These are phyloP conservation scores for Peronosclerospora sorghi DNA, from an alignment of 352 stramenopile genomes.

Conservation along the genomic window DNA sequence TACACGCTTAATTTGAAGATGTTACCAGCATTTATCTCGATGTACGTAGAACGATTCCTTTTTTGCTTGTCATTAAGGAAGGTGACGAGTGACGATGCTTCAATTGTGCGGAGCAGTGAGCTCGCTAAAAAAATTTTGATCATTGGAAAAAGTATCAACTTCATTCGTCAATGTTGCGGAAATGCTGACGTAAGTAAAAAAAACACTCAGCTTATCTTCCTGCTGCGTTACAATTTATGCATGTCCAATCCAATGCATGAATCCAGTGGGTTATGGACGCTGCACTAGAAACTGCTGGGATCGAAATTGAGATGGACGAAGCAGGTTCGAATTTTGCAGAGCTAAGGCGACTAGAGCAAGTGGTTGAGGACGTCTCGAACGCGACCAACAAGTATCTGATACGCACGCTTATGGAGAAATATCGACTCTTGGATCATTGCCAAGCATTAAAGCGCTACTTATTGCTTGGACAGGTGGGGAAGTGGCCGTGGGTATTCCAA, in stretches of 20 bases:
- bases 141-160: conserved; percentile 98
- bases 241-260: not conserved
- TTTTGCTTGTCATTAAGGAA: too few relatives aligned
- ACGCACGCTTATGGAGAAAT: conserved; percentile 86
- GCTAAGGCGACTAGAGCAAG: conserved; percentile 50
- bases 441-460: conserved; percentile 95
- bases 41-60: conserved; percentile 30
- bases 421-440: conserved; percentile 91
- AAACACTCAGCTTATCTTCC: not conserved
- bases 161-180: conserved; percentile 92
- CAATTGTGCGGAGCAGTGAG: conserved; percentile 27
- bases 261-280: conserved; percentile 67
- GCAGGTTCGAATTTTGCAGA: conserved; percentile 60
- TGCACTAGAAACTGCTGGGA: conserved; percentile 25
- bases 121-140: conserved; percentile 90
- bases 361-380: conserved; percentile 71
- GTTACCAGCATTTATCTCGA: conserved; percentile 80
- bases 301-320: conserved; percentile 43
- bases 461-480: conserved; percentile 89
- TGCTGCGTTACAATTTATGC: not conserved
- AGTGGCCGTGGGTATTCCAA: not conserved
- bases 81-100: not conserved
- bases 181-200: conserved; percentile 69
- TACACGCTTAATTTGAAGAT: conserved; percentile 80
- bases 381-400: conserved; percentile 88